Evolutionary conservation across 1,284 basidiomycete genomes (phyloP).

Genomic region (Apiotrichum montevideense): DNA sequence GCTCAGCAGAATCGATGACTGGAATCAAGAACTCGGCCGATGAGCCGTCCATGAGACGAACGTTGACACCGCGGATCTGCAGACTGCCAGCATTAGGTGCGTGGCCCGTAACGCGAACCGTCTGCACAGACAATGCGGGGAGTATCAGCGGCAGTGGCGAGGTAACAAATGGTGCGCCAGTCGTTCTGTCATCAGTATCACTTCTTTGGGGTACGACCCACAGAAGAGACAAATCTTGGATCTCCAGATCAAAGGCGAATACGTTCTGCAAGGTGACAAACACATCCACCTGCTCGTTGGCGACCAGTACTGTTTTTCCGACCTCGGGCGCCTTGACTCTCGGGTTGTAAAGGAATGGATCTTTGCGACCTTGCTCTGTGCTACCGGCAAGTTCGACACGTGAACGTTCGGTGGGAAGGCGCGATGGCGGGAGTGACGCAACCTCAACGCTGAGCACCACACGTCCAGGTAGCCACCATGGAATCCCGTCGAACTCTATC

Average conservation of each 20-base stretch:
- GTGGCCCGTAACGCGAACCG: constrained; percentile 64
- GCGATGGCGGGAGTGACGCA: constrained; percentile 62
- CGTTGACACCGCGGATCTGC: constrained; percentile 66
- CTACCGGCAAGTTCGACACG: constrained; percentile 25
- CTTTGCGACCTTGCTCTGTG: constrained; percentile 45
- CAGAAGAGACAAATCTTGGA: constrained; percentile 75
- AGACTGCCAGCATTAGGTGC: constrained; percentile 63
- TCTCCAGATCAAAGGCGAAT: constrained; percentile 80
- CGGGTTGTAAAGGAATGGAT: constrained; percentile 86
- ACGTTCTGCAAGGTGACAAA: constrained; percentile 82
- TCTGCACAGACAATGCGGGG: constrained; percentile 67
- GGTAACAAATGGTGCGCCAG: constrained; percentile 68
- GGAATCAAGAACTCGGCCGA: constrained; percentile 70
- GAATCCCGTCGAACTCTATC: constrained; percentile 56
- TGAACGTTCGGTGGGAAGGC: constrained; percentile 65
- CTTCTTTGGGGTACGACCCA: constrained; percentile 39
- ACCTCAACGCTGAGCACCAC: constrained; percentile 73
- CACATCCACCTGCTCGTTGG: constrained; percentile 76
- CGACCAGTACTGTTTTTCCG: constrained; percentile 64
- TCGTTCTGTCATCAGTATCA: constrained; percentile 55
- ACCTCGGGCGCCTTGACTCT: constrained; percentile 53
- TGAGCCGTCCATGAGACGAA: constrained; percentile 68
- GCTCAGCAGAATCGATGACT: constrained; percentile 62
- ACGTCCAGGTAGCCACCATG: constrained; percentile 72
- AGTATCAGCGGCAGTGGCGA: constrained; percentile 58